phyloP scores from a whole-genome alignment of 305 asterid genomes.

The Solanum hybrid region DNA sequence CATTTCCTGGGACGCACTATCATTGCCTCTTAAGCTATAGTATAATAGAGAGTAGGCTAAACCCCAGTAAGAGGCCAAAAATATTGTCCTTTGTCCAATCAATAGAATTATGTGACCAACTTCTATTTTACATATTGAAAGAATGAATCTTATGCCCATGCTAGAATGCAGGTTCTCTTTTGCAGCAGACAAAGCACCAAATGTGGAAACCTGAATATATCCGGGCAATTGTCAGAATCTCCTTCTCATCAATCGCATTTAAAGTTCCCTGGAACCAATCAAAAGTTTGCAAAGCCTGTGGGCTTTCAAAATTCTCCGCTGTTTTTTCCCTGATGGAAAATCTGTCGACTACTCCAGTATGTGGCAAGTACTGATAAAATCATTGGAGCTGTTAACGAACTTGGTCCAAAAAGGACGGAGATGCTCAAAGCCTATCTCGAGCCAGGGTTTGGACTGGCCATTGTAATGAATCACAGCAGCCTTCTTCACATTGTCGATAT shows the following conservation, averaged over 20 bases:
- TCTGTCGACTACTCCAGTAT: conserved; percentile 59
- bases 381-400: conserved; percentile 86
- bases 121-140: conserved; percentile 54
- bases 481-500: conserved; percentile 52
- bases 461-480: conserved; percentile 97
- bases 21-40: conserved; percentile 38
- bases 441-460: conserved; percentile 96
- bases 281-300: conserved; percentile 14
- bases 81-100: conserved; percentile 36
- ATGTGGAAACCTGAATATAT: conserved; percentile 7
- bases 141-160: conserved; percentile 42
- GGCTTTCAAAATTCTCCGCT: conserved; percentile 7
- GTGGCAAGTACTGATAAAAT: conserved; percentile 82
- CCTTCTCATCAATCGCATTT: conserved; percentile 2
- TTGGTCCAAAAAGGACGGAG: conserved; percentile 98
- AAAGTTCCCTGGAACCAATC: conserved; percentile 4
- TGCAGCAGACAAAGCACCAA: conserved; percentile 18
- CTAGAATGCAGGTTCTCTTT: conserved; percentile 29
- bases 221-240: conserved; percentile 2
- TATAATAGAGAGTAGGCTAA: conserved; percentile 13
- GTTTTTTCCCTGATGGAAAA: conserved; percentile 8
- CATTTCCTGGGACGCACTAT: conserved; percentile 17
- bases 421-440: conserved; percentile 93
- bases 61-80: conserved; percentile 38
- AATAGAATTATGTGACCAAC: conserved; percentile 32